Base-by-base conservation (phyloP, 2,329 filamentous ascomycete genomes). In the Didymella pinodella region DNA sequence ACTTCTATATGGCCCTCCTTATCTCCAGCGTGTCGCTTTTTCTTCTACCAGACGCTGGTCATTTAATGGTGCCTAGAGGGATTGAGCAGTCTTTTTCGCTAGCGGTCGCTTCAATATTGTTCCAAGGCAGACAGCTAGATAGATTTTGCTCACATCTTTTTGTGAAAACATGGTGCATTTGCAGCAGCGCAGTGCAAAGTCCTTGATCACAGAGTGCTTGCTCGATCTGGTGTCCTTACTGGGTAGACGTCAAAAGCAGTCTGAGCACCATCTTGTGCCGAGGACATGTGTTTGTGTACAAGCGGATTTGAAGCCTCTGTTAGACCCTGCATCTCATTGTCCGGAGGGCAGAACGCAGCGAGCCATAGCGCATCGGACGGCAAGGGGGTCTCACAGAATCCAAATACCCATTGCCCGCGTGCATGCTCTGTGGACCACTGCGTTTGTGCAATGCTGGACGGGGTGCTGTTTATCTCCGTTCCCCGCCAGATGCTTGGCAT, bases 101-200 rank as follows among this genome's bases (percentile, higher is more conserved):
- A 97, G 91, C 93, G 87, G 91, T 89, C 89, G 91, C 92, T 93
- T 91, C 86, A 81, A 80, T 76, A 77, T 78, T 62, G 61, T 75
- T 80, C 78, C 87, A 92, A 91, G 89, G 90, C 85, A 86, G 89
- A 88, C 90, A 85, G 92, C 94, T 97, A 96, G 93, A 97, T 97
- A 96, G 93, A 86, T 87, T 87, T 88, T 92, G 92, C 90, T 84
- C 79, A 96, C 91, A 97, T 85, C 41, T 55, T 54, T 60, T 14
- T 29, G 46, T 49, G 26, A 16, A 36, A 25, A 36, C 40, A 31
- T 16, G 31, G 16, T 20, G n/a, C 14, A n/a, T 49, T 29, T 45
- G 10, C 16, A 26, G 12, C 40, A 43, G 40, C 22, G 40, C 22
- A 43, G 40, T 43, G 40, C 22, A 26, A 10, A 14, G 40, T 14